Evolutionary conservation across 805 yeast species (phyloP).

Genomic region (Saturnispora mendoncae): DNA sequence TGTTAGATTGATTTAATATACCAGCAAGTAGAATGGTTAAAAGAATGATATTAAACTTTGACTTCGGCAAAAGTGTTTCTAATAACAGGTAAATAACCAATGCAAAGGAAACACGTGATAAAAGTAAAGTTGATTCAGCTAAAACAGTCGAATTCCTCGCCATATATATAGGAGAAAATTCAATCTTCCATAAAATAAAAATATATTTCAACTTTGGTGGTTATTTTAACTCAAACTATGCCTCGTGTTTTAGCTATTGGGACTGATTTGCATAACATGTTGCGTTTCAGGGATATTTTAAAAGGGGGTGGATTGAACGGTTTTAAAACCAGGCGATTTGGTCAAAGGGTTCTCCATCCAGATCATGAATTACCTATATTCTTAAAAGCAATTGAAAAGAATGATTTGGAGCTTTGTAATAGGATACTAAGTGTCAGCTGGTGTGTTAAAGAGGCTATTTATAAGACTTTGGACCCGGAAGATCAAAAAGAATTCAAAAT

Average conservation of each 20-base stretch:
- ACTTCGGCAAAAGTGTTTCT: conserved; percentile 7
- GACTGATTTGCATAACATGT: conserved; percentile 42
- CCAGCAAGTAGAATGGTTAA: conserved; percentile 25
- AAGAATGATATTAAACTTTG: conserved; percentile 19
- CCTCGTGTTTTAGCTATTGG: conserved; percentile 42
- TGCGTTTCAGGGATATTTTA: conserved; percentile 39
- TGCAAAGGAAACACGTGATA: conserved; percentile 25
- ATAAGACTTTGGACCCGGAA: conserved; percentile 41
- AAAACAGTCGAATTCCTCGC: neutral
- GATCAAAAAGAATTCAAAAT: conserved; percentile 49
- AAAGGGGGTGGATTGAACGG: conserved; percentile 26
- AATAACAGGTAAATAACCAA: conserved; percentile 9
- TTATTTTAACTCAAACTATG: conserved; percentile 12
- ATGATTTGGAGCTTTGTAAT: conserved; percentile 24
- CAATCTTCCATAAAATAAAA: too few relatives aligned
- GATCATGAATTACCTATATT: conserved; percentile 33
- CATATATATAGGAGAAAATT: too few relatives aligned
- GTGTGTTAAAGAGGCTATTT: conserved; percentile 72
- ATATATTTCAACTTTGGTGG: too few relatives aligned
- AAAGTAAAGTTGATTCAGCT: conserved; percentile 20
- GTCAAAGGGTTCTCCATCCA: conserved; percentile 44
- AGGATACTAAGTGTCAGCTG: conserved; percentile 48
- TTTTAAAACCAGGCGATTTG: conserved; percentile 31
- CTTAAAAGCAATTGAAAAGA: conserved; percentile 6
- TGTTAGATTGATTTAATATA: conserved; percentile 21